Base-by-base conservation (phyloP, 2,329 filamentous ascomycete species). In the Ophiostoma piceae region DNA sequence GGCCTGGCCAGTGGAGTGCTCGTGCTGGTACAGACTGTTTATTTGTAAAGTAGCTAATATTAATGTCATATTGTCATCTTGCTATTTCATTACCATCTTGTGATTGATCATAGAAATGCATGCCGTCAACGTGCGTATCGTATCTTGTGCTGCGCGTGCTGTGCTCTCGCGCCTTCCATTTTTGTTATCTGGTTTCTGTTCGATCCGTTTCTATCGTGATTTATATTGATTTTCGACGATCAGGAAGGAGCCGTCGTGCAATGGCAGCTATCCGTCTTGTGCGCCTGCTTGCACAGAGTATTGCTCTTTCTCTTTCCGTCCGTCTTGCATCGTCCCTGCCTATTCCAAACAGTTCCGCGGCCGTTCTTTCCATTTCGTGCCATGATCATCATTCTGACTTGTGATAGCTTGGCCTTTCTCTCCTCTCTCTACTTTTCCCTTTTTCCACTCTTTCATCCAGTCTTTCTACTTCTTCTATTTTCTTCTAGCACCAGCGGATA, bases 51-150 rank as follows among this genome's bases (percentile, higher is more conserved):
- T 35, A 35, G 35, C 35, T 35, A 5, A 35, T 11, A 51, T 1
- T 51, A 51, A 1, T 51, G 2, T 51, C 16, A 22, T 19, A 22
- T 51, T 51, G 5, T 26, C n/a, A 26, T 22, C 8, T 22, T 57
- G 35, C 35, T 8, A 35, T 35, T 57, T 35, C 35, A n/a, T 37
- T 29, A 19, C 16, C 60, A n/a, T 39, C 35, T 65, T 39, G 14
- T 65, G 35, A 41, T n/a, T 65, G 35, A 65, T 65, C 62, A 65
- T 37, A 65, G 16, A 37, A 22, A 62, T 16, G 11, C n/a, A 22
- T 60, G 57, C 26, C 11, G 35, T 65, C 35, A 65, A 39, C 62
- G 62, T 65, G 35, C 62, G 57, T 62, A 62, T 65, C 62, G 62
- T 64, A 64, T 64, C 32, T 11, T 65, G 35, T 65, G 62, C 22